phyloP scores from a whole-genome alignment of 2,329 filamentous ascomycete genomes.

The Rhynchosporium agropyri region DNA sequence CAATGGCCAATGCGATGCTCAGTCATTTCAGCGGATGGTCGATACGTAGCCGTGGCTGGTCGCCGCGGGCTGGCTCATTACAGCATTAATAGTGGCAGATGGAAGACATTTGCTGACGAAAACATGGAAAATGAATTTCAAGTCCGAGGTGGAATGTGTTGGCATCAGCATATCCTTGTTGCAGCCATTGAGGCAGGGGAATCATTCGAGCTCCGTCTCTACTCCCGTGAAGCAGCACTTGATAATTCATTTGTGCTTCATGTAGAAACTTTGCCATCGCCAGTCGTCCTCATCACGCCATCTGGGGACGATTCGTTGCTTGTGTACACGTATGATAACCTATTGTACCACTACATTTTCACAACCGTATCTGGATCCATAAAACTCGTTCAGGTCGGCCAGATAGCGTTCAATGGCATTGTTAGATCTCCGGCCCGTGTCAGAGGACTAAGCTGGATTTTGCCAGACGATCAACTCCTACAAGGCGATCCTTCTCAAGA shows the following conservation, averaged over 20 bases:
- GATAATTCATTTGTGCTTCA: slow-evolving; percentile 75
- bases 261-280: slow-evolving; percentile 75
- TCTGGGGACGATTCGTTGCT: slow-evolving; percentile 93
- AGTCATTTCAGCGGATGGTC: slow-evolving; percentile 86
- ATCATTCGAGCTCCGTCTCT: slow-evolving; percentile 85
- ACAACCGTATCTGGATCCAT: slow-evolving; percentile 69
- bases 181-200: slow-evolving; percentile 87
- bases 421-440: slow-evolving; percentile 91
- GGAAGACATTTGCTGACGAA: slow-evolving; percentile 89
- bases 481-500: slow-evolving; percentile 96
- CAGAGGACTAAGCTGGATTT: slow-evolving; percentile 90
- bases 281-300: slow-evolving; percentile 85
- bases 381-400: slow-evolving; percentile 87
- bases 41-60: slow-evolving; percentile 96
- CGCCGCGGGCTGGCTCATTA: slow-evolving; percentile 91
- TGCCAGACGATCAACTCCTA: slow-evolving; percentile 85
- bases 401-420: slow-evolving; percentile 96
- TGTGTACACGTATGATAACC: slow-evolving; percentile 96
- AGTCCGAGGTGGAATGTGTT: slow-evolving; percentile 95
- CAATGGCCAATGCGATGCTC: slow-evolving; percentile 92
- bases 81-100: slow-evolving; percentile 88
- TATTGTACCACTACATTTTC: slow-evolving; percentile 93
- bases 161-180: slow-evolving; percentile 94
- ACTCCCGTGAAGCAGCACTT: slow-evolving; percentile 81
- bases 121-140: slow-evolving; percentile 86